Percentiles rank a stretch among this genome's conserved stretches.
Evolutionary conservation across 2,329 filamentous ascomycete species (phyloP).

Genomic region (Paracorniculantispora psalliotae): DNA sequence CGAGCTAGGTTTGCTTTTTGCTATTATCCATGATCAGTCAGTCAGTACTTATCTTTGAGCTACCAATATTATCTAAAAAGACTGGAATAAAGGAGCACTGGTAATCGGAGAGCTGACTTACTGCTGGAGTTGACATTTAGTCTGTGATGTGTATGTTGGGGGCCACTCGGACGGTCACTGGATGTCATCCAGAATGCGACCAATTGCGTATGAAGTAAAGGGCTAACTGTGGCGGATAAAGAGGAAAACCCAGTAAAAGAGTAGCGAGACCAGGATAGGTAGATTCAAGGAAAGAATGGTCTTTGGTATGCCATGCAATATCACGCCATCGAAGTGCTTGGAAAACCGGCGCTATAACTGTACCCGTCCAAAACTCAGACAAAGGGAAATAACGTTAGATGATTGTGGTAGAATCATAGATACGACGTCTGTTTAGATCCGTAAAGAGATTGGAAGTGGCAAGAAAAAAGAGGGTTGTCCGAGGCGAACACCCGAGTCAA

Average conservation of each 20-base stretch:
- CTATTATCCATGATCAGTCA: conserved; percentile 17
- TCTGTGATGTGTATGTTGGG: conserved; percentile 15
- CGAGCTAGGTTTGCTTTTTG: conserved; percentile 43
- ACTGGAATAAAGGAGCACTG: not conserved
- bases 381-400: conserved; percentile 1
- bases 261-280: not conserved
- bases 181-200: not conserved
- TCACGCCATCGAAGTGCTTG: conserved; percentile 3
- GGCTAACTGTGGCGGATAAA: not conserved
- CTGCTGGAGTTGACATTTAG: conserved; percentile 29
- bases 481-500: conserved; percentile 5
- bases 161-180: not conserved
- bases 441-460: not conserved
- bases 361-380: not conserved
- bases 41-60: not conserved
- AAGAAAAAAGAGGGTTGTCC: not conserved
- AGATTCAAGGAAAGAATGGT: not conserved
- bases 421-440: not conserved
- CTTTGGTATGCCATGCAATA: not conserved
- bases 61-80: not conserved
- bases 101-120: conserved; percentile 18
- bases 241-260: too few relatives aligned
- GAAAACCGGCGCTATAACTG: not conserved
- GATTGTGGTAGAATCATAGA: conserved; percentile 1
- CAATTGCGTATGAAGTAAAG: not conserved